Percentiles rank a stretch among this genome's conserved stretches.
Evolutionary conservation across 1,284 basidiomycete species (phyloP).

Genomic region (Sporisorium iseilematis-ciliati): DNA sequence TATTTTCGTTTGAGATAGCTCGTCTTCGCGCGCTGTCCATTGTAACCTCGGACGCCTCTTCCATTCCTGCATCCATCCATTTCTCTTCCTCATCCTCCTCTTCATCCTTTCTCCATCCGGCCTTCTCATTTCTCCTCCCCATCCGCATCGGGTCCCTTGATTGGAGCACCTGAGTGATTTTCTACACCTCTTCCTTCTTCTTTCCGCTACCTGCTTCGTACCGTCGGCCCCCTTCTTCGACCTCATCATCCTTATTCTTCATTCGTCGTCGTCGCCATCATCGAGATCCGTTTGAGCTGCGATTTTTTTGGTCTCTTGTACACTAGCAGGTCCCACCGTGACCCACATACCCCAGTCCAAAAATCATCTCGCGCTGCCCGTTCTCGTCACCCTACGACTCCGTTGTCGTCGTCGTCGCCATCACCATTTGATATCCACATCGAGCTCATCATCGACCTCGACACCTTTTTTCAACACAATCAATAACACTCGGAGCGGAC

Average conservation of each 20-base stretch:
- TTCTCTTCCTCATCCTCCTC: conserved; percentile 14
- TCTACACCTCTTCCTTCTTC: conserved; percentile 5
- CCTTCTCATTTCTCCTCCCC: conserved; percentile 7
- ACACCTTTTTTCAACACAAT: background rate
- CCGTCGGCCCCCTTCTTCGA: background rate
- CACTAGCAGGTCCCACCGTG: conserved; percentile 29
- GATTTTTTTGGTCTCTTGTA: conserved; percentile 33
- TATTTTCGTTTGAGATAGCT: conserved; percentile 10
- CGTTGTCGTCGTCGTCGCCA: conserved; percentile 11
- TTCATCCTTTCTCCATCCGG: conserved; percentile 9
- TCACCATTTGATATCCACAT: background rate
- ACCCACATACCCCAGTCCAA: conserved; percentile 30
- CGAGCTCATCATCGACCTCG: background rate
- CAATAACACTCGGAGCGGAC: conserved; percentile 28
- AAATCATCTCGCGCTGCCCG: conserved; percentile 17
- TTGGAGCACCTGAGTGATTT: conserved; percentile 24
- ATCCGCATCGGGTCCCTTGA: conserved; percentile 24
- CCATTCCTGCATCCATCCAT: conserved; percentile 31
- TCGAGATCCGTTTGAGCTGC: conserved; percentile 24
- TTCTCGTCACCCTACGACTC: background rate
- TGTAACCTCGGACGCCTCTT: conserved; percentile 23
- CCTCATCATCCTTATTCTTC: conserved; percentile 6
- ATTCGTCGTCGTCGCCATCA: conserved; percentile 13
- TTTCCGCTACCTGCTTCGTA: conserved; percentile 19
- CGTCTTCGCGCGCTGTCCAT: conserved; percentile 14